phyloP scores from a whole-genome alignment of 2,329 filamentous ascomycete species.

The Fusarium albidum region DNA sequence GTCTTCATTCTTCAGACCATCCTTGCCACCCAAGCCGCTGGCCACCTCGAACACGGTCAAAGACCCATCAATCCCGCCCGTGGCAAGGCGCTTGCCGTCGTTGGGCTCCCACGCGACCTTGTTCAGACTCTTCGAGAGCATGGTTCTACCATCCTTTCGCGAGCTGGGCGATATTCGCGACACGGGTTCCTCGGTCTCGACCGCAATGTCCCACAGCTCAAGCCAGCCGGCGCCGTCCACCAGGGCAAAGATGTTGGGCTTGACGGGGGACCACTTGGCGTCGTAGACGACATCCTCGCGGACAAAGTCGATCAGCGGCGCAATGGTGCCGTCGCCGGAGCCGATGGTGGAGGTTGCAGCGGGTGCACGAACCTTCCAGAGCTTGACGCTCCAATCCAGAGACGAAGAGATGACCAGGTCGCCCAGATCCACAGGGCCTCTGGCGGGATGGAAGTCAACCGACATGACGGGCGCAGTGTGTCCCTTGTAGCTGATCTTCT shows the following conservation, averaged over 20 bases:
- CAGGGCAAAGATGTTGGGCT: slow-evolving; percentile 92
- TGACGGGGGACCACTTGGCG: slow-evolving; percentile 91
- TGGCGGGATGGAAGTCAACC: slow-evolving; percentile 91
- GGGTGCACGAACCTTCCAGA: slow-evolving; percentile 92
- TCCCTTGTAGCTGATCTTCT: slow-evolving; percentile 85
- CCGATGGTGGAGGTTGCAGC: slow-evolving; percentile 73
- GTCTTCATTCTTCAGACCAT: slow-evolving; percentile 84
- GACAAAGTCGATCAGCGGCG: slow-evolving; percentile 86
- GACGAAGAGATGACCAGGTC: slow-evolving; percentile 93
- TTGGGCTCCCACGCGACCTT: slow-evolving; percentile 93
- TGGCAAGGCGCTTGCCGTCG: slow-evolving; percentile 86
- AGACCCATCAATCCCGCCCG: slow-evolving; percentile 90
- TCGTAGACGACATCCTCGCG: slow-evolving; percentile 98
- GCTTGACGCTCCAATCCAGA: slow-evolving; percentile 95
- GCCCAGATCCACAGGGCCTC: slow-evolving; percentile 91
- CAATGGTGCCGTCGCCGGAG: slow-evolving; percentile 61
- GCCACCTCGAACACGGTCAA: slow-evolving; percentile 95
- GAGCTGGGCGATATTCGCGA: slow-evolving; percentile 78
- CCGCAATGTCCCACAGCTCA: slow-evolving; percentile 94
- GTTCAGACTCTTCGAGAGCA: slow-evolving; percentile 87
- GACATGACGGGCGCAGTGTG: slow-evolving; percentile 96
- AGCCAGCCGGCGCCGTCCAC: slow-evolving; percentile 93
- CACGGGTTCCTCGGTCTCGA: slow-evolving; percentile 91
- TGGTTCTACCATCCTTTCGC: slow-evolving; percentile 70
- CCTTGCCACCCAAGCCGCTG: slow-evolving; percentile 81